A percentile compares a stretch with the other conserved stretches of the same genome.
These are phyloP conservation scores for Boletus tomentosulus DNA, from an alignment of 768 basidiomycete genomes.

Conservation along the genomic window DNA sequence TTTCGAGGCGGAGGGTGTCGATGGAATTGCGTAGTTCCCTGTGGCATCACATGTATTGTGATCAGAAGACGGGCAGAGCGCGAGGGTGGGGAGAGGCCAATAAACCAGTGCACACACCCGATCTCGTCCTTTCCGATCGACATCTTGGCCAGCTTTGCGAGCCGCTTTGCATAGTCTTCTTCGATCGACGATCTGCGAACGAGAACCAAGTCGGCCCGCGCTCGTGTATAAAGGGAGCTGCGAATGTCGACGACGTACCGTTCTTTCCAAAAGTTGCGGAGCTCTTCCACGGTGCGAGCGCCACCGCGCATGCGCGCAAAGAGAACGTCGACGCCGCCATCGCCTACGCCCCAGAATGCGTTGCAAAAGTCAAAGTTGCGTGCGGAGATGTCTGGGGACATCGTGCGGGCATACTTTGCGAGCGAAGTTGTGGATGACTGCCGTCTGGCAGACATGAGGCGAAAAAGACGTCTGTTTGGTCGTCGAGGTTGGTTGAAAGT, in stretches of 20 bases:
- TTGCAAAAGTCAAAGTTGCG: constrained; percentile 89
- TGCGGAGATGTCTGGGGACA: constrained; percentile 40
- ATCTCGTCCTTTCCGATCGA: constrained; percentile 86
- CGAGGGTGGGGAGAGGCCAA: not conserved
- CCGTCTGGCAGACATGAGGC: constrained; percentile 65
- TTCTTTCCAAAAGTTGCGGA: constrained; percentile 89
- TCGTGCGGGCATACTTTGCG: constrained; percentile 59
- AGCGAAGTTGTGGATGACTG: constrained; percentile 81
- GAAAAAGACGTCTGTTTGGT: constrained; percentile 10
- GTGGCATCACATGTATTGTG: constrained; percentile 1
- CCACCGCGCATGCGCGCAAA: constrained; percentile 88
- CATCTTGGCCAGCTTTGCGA: constrained; percentile 74
- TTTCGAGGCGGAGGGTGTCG: constrained; percentile 77
- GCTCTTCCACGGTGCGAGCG: constrained; percentile 81
- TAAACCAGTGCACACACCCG: constrained; percentile 55
- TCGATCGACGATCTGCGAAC: constrained; percentile 74
- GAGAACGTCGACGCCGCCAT: constrained; percentile 87
- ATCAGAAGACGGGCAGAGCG: not conserved
- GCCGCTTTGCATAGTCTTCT: constrained; percentile 89
- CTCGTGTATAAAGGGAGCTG: not conserved
- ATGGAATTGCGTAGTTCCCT: constrained; percentile 82
- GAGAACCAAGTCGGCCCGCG: constrained; percentile 1
- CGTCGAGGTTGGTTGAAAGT: constrained; percentile 10
- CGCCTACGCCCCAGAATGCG: constrained; percentile 87
- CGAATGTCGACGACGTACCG: constrained; percentile 49